A percentile compares a stretch with the other conserved stretches of the same genome.
Evolutionary conservation across 1,284 basidiomycete genomes (phyloP).

Genomic region (Cryptococcus floricola): DNA sequence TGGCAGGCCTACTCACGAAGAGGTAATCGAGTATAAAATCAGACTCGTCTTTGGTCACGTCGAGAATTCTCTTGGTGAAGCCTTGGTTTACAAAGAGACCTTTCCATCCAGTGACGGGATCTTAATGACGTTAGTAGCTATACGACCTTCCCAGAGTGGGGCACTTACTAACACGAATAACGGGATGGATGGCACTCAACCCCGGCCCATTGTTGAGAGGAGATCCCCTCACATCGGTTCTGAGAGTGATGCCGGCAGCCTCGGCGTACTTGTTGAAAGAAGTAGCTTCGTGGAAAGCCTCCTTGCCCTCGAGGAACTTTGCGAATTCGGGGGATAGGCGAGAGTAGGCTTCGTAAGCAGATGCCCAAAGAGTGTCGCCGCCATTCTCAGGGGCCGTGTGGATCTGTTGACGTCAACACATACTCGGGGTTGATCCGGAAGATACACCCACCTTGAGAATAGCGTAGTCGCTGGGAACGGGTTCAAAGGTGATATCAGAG

Average conservation of each 20-base stretch:
- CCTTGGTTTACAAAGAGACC: conserved; percentile 60
- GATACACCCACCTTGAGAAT: conserved; percentile 51
- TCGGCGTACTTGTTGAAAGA: conserved; percentile 55
- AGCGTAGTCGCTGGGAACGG: conserved; percentile 62
- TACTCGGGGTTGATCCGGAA: too few species aligned
- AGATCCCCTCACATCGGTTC: conserved; percentile 51
- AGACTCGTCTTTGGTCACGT: conserved; percentile 60
- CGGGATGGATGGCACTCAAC: conserved; percentile 57
- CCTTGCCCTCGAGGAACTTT: conserved; percentile 59
- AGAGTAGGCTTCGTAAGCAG: conserved; percentile 58
- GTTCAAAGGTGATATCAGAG: conserved; percentile 59
- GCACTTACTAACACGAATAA: conserved; percentile 51
- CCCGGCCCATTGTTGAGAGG: conserved; percentile 59
- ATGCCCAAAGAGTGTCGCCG: conserved; percentile 53
- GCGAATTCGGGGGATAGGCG: conserved; percentile 57
- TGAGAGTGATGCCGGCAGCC: conserved; percentile 30
- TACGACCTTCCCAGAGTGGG: not conserved
- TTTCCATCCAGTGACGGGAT: conserved; percentile 62
- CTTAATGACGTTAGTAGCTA: not conserved
- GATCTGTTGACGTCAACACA: not conserved
- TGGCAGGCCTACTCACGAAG: conserved; percentile 1
- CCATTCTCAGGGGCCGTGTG: conserved; percentile 55
- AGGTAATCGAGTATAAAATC: conserved; percentile 44
- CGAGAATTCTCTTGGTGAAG: conserved; percentile 63
- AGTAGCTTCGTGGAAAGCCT: conserved; percentile 58